phyloP scores from a whole-genome alignment of 208 protist species.

The Leishmania mexicana region DNA sequence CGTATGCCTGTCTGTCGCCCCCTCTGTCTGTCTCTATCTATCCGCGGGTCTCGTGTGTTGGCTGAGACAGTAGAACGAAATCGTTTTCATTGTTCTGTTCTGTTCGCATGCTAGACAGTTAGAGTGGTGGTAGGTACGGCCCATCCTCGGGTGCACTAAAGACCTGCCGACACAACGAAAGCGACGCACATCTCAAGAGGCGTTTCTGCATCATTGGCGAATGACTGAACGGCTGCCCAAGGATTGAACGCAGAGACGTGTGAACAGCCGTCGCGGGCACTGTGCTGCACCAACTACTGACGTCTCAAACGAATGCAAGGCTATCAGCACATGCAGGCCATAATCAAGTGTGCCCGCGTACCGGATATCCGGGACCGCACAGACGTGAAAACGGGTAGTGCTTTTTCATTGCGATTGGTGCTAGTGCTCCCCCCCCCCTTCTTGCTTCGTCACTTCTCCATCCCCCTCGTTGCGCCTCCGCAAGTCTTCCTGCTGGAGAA shows the following conservation, averaged over 20 bases:
- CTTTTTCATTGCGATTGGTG: neutral
- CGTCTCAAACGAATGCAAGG: neutral
- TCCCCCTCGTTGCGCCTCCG: neutral
- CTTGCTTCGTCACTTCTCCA: neutral
- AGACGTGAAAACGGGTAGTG: neutral
- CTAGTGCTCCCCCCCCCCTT: neutral
- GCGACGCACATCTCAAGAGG: neutral
- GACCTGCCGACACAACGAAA: neutral
- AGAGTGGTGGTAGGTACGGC: neutral
- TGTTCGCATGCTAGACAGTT: neutral
- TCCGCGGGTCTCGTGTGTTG: neutral
- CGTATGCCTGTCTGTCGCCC: neutral
- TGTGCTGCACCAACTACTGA: neutral
- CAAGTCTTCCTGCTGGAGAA: neutral
- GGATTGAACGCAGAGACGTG: too few species aligned
- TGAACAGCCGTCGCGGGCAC: neutral
- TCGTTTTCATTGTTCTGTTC: constrained; percentile 11
- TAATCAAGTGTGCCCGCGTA: neutral
- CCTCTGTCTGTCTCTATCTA: neutral
- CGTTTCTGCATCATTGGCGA: neutral
- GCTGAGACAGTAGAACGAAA: neutral
- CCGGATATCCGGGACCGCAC: neutral
- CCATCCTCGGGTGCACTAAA: neutral
- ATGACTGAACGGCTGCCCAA: neutral
- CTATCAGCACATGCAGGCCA: neutral